Percentiles rank a stretch among this genome's conserved stretches.
Evolutionary conservation across 352 stramenopile genomes (phyloP).

Genomic region (Globisporangium cystogenes): DNA sequence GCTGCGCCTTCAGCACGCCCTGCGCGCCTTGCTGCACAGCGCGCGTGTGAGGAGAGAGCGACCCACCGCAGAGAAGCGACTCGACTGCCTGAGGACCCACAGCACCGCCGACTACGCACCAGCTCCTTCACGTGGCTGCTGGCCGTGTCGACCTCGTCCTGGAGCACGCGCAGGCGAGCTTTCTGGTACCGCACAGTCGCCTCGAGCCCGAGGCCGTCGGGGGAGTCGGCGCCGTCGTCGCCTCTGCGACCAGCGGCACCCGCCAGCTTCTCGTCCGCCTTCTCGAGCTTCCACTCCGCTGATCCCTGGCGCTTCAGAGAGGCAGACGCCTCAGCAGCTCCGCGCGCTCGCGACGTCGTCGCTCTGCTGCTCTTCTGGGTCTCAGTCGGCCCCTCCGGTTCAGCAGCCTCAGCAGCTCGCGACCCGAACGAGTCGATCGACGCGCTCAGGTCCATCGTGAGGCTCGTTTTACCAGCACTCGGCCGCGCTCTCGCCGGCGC

Average conservation of each 20-base stretch:
- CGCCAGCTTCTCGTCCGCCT: background rate
- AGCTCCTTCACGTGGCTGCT: slow-evolving; percentile 31
- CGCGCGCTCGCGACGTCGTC: slow-evolving; percentile 3
- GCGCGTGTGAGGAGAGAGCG: background rate
- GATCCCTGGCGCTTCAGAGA: slow-evolving; percentile 2
- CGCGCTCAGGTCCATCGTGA: slow-evolving; percentile 40
- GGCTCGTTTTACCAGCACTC: slow-evolving; percentile 3
- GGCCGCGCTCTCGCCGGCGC: slow-evolving; percentile 1
- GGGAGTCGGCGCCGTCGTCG: background rate
- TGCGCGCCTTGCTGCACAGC: slow-evolving; percentile 37
- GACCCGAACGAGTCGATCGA: slow-evolving; percentile 48
- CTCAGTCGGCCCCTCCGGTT: background rate
- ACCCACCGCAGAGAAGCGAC: too few species aligned
- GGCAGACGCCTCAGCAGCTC: background rate
- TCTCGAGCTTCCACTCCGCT: background rate
- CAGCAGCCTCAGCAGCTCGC: background rate
- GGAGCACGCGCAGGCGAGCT: slow-evolving; percentile 57
- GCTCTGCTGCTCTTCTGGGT: background rate
- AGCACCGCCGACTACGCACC: slow-evolving; percentile 21
- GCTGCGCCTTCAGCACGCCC: slow-evolving; percentile 22
- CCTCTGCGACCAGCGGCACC: background rate
- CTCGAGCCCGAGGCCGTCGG: slow-evolving; percentile 46
- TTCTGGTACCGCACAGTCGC: slow-evolving; percentile 72
- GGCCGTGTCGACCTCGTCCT: slow-evolving; percentile 56
- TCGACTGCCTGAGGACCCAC: background rate